A percentile compares a stretch with the other conserved stretches of the same genome.
Evolutionary conservation across 169 alveolate species (phyloP).

Genomic region (Plasmodium inui): DNA sequence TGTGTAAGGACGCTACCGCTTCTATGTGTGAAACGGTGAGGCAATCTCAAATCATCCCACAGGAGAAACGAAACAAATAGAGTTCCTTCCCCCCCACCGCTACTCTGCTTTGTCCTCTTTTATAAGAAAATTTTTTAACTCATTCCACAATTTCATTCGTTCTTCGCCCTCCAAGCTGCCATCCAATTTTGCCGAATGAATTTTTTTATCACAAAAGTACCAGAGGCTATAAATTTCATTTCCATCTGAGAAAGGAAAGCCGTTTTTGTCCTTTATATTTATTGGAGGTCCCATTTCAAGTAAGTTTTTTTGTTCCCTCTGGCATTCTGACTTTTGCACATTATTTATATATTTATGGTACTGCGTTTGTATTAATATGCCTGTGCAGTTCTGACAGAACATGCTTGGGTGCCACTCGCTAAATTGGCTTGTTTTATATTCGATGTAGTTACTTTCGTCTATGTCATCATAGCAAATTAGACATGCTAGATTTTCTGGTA

Average conservation of each 20-base stretch:
- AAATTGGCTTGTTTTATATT: slow-evolving; percentile 71
- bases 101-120: slow-evolving; percentile 34
- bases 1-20: not conserved
- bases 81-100: not conserved
- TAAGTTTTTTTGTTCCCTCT: slow-evolving; percentile 81
- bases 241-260: slow-evolving; percentile 84
- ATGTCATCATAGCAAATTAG: slow-evolving; percentile 81
- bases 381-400: slow-evolving; percentile 80
- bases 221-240: slow-evolving; percentile 83
- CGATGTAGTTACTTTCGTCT: slow-evolving; percentile 77
- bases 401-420: slow-evolving; percentile 78
- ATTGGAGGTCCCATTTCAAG: slow-evolving; percentile 87
- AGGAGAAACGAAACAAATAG: not conserved
- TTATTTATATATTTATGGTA: slow-evolving; percentile 83
- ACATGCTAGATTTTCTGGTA: slow-evolving; percentile 65
- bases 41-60: not conserved
- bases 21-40: not conserved
- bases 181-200: slow-evolving; percentile 82
- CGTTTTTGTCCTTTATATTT: slow-evolving; percentile 83
- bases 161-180: slow-evolving; percentile 85
- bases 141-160: slow-evolving; percentile 78
- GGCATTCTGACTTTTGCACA: slow-evolving; percentile 83
- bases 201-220: slow-evolving; percentile 68
- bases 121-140: slow-evolving; percentile 78
- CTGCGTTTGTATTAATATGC: slow-evolving; percentile 78